phyloP scores from a whole-genome alignment of 1,284 basidiomycete species.

The Filobasidium uniguttulatum region DNA sequence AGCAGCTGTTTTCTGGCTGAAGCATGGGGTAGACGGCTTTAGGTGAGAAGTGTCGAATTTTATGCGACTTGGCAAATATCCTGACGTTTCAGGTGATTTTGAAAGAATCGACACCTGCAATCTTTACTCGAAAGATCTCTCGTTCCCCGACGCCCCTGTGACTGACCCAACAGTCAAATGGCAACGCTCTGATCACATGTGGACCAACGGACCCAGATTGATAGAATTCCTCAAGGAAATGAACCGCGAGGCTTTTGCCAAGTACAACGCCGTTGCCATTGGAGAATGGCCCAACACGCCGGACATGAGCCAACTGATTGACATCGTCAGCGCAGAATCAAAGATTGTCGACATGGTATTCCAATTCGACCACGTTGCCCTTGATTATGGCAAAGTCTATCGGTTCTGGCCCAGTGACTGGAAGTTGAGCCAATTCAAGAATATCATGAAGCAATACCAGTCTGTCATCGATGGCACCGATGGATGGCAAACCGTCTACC shows the following conservation, averaged over 20 bases:
- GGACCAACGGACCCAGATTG: constrained; percentile 50
- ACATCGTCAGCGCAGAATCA: constrained; percentile 12
- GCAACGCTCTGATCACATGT: constrained; percentile 47
- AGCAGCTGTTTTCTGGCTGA: constrained; percentile 39
- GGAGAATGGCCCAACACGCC: constrained; percentile 35
- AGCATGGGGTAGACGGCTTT: constrained; percentile 40
- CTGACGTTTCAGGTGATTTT: background rate
- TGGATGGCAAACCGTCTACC: constrained; percentile 40
- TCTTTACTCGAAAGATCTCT: constrained; percentile 49
- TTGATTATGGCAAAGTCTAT: constrained; percentile 34
- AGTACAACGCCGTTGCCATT: constrained; percentile 33
- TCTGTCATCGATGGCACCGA: constrained; percentile 44
- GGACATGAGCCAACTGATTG: constrained; percentile 19
- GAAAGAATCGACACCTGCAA: constrained; percentile 56
- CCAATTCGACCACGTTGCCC: constrained; percentile 43
- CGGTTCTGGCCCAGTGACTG: constrained; percentile 42
- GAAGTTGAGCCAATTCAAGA: constrained; percentile 47
- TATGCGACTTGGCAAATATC: background rate
- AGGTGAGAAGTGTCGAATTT: constrained; percentile 27
- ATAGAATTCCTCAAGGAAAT: constrained; percentile 58
- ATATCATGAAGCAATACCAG: constrained; percentile 50
- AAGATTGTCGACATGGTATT: constrained; percentile 42
- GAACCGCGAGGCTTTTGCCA: constrained; percentile 41
- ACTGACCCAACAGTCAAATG: constrained; percentile 42
- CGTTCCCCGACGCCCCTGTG: constrained; percentile 52